phyloP scores from a whole-genome alignment of 2,329 filamentous ascomycete species.

The Sordariomycetes sp. region DNA sequence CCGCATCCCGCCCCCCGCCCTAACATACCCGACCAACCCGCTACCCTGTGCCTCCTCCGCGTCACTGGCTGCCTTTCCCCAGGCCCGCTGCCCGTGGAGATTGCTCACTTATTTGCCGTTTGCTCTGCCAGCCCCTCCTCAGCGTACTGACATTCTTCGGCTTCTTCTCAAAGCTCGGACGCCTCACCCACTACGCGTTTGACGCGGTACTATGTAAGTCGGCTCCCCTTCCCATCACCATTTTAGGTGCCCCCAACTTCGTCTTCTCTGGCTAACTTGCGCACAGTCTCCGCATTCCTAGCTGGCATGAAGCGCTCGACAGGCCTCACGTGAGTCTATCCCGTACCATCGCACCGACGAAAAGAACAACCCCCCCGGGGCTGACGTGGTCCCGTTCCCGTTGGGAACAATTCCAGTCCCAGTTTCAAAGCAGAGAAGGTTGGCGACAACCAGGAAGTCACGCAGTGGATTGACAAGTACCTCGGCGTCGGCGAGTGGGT shows the following conservation, averaged over 20 bases:
- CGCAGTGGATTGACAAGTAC: conserved; percentile 87
- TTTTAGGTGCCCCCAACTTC: background rate
- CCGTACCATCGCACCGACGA: background rate
- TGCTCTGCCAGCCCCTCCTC: conserved; percentile 36
- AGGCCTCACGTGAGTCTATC: conserved; percentile 80
- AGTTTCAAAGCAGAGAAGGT: conserved; percentile 85
- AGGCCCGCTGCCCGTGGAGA: background rate
- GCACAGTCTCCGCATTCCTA: conserved; percentile 81
- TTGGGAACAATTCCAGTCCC: conserved; percentile 32
- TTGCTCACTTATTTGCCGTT: background rate
- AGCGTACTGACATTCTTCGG: conserved; percentile 55
- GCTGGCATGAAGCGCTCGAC: conserved; percentile 97
- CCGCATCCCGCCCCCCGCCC: background rate
- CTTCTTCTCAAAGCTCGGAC: conserved; percentile 73
- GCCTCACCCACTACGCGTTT: conserved; percentile 88
- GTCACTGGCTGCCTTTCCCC: background rate
- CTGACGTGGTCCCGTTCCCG: background rate
- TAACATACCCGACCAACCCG: background rate
- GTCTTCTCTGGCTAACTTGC: background rate
- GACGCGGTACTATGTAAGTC: conserved; percentile 82
- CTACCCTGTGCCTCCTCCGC: background rate
- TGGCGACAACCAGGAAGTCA: conserved; percentile 68
- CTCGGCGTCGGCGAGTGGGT: conserved; percentile 93
- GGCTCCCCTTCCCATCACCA: conserved; percentile 2
- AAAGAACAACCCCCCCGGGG: background rate